A percentile compares a stretch with the other conserved stretches of the same genome.
These are phyloP conservation scores for Picochlorum sp. DNA, from an alignment of 139 green algal genomes.

Conservation along the genomic window DNA sequence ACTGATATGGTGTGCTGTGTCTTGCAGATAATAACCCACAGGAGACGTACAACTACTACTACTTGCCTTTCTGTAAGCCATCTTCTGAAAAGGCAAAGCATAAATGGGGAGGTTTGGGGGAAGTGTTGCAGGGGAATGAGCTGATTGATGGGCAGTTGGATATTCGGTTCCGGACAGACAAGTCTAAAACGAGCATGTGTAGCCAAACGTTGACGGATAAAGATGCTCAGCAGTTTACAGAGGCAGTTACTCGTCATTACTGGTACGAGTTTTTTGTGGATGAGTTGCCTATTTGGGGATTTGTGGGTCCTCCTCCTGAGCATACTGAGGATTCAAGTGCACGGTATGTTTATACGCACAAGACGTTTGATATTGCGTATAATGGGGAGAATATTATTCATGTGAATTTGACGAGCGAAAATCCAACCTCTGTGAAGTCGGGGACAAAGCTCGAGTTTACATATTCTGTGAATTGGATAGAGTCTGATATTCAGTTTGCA, in stretches of 20 bases:
- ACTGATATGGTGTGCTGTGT: background rate
- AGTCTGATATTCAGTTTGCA: conserved; percentile 60
- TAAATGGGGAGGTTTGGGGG: conserved; percentile 88
- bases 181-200: conserved; percentile 73
- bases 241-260: conserved; percentile 71
- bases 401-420: conserved; percentile 85
- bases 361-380: conserved; percentile 86
- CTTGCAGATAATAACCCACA: conserved; percentile 88
- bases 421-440: conserved; percentile 44
- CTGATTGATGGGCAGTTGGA: conserved; percentile 87
- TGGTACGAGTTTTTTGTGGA: conserved; percentile 94
- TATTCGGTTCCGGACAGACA: conserved; percentile 68
- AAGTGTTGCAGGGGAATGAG: conserved; percentile 94
- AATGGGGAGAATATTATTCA: conserved; percentile 91
- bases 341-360: conserved; percentile 89
- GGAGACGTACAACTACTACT: conserved; percentile 98
- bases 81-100: conserved; percentile 49
- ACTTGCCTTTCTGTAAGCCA: conserved; percentile 85
- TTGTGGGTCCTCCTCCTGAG: conserved; percentile 57
- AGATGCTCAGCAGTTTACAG: conserved; percentile 50
- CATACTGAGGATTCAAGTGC: conserved; percentile 35
- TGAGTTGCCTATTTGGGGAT: conserved; percentile 91
- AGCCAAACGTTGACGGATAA: conserved; percentile 44
- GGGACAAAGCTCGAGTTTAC: conserved; percentile 75
- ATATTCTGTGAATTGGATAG: conserved; percentile 76